A percentile compares a stretch with the other conserved stretches of the same genome.
These are phyloP conservation scores for Acer campestre DNA, from an alignment of 345 rosid species.

Conservation along the genomic window DNA sequence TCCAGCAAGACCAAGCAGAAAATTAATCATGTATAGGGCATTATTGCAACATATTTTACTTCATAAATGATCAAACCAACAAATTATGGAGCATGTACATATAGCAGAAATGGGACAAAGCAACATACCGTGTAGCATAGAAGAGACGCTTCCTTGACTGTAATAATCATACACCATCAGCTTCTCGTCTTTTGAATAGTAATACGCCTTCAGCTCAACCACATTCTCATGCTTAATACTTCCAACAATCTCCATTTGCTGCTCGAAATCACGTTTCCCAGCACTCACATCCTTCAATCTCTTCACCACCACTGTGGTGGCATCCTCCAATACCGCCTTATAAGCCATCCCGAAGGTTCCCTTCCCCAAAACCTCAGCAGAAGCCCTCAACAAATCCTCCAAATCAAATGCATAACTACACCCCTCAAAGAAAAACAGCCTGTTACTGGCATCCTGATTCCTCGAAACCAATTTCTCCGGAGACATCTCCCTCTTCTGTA, in stretches of 20 bases:
- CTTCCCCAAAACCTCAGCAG: slow-evolving; percentile 96
- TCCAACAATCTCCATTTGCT: slow-evolving; percentile 88
- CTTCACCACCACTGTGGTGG: slow-evolving; percentile 84
- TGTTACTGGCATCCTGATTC: slow-evolving; percentile 78
- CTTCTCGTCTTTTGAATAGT: slow-evolving; percentile 87
- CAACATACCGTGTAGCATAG: slow-evolving; percentile 74
- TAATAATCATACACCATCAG: slow-evolving; percentile 78
- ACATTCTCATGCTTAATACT: slow-evolving; percentile 75
- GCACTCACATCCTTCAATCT: slow-evolving; percentile 78
- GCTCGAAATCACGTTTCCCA: slow-evolving; percentile 88
- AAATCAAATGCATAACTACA: slow-evolving; percentile 85
- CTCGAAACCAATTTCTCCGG: slow-evolving; percentile 80
- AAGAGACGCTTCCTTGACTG: slow-evolving; percentile 67
- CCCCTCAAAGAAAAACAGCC: slow-evolving; percentile 92
- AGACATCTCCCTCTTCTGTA: slow-evolving; percentile 76
- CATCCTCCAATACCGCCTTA: slow-evolving; percentile 77
- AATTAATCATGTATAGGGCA: background rate
- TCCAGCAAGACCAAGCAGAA: background rate
- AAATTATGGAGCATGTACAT: slow-evolving; percentile 11
- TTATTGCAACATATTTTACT: background rate
- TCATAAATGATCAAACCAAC: background rate
- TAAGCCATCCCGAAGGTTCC: slow-evolving; percentile 94
- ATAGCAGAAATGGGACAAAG: background rate
- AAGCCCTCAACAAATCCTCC: slow-evolving; percentile 96
- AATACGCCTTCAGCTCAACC: slow-evolving; percentile 83